These are phyloP conservation scores for Lachancea kluyveri DNA, from an alignment of 805 yeast genomes.

Conservation along the genomic window DNA sequence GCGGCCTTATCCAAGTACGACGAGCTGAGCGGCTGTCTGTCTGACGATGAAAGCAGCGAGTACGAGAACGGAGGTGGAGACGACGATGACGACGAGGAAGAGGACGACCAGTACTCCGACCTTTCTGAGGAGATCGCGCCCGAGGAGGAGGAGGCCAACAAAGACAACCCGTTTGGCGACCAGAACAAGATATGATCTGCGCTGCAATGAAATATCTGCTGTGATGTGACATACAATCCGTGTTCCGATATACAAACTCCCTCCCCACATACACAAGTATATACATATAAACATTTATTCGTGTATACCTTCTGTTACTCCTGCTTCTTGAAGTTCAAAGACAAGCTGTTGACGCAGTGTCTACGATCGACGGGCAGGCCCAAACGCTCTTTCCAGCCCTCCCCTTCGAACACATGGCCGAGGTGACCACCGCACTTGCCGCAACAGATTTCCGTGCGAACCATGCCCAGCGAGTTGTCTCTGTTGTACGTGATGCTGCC, in stretches of 20 bases:
- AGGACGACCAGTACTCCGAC: conserved; percentile 17
- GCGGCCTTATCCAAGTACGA: conserved; percentile 66
- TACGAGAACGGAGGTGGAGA: conserved; percentile 37
- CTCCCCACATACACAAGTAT: not conserved
- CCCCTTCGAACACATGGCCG: conserved; percentile 93
- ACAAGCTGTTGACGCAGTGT: conserved; percentile 89
- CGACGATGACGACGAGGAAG: conserved; percentile 31
- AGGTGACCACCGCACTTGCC: conserved; percentile 86
- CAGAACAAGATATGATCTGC: conserved; percentile 28
- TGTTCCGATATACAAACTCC: too few species aligned
- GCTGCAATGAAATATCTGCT: too few species aligned
- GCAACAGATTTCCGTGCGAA: conserved; percentile 85
- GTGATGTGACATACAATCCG: too few species aligned
- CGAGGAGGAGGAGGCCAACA: conserved; percentile 19
- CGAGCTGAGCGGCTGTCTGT: conserved; percentile 39
- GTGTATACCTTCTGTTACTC: conserved; percentile 1
- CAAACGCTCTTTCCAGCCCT: conserved; percentile 58
- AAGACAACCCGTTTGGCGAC: conserved; percentile 50
- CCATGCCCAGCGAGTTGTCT: conserved; percentile 71
- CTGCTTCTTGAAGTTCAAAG: conserved; percentile 52
- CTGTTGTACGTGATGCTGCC: conserved; percentile 58
- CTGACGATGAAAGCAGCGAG: conserved; percentile 36
- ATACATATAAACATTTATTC: conserved; percentile 2
- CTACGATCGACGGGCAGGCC: conserved; percentile 68
- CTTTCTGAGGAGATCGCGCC: conserved; percentile 2